Evolutionary conservation across 345 rosid genomes (phyloP).

Genomic region (rapeseed (Brassica napus)): Da-Ae NC_063451.1:29419001-29419500

Average conservation of each 20-base stretch:
- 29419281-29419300: not conserved
- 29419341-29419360: not conserved
- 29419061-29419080: not conserved
- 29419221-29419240: not conserved
- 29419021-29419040: not conserved
- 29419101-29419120: not conserved
- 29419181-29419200: not conserved
- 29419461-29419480: not conserved
- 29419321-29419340: not conserved
- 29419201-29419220: not conserved
- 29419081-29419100: not conserved
- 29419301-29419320: not conserved
- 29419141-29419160: too few relatives aligned
- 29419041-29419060: not conserved
- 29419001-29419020: too few relatives aligned
- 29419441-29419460: not conserved
- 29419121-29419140: not conserved
- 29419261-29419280: not conserved
- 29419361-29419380: not conserved
- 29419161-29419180: not conserved
- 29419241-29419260: not conserved
- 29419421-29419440: not conserved
- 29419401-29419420: not conserved
- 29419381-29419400: not conserved
- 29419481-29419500: too few relatives aligned